These are phyloP conservation scores for Acidiella bohemica DNA, from an alignment of 495 filamentous ascomycete genomes.

Conservation along the genomic window DNA sequence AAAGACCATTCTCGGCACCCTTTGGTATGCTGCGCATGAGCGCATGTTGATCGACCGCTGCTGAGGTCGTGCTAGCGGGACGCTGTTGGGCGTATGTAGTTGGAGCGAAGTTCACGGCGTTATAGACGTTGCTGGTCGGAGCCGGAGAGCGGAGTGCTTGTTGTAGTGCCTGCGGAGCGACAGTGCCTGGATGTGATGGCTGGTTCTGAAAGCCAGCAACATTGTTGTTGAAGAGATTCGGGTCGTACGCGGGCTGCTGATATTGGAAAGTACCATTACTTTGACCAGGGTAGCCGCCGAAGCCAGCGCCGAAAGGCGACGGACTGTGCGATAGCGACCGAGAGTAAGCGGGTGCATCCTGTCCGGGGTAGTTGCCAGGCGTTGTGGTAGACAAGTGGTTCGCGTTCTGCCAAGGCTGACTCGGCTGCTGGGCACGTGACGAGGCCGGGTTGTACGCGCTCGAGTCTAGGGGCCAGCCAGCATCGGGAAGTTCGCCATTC, in stretches of 20 bases:
- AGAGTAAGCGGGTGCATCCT: too few species aligned
- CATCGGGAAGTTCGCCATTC: conserved; percentile 11
- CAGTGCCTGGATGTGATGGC: conserved; percentile 15
- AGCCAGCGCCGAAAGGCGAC: conserved; percentile 19
- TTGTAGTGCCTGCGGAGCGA: conserved; percentile 27
- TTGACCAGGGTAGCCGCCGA: conserved; percentile 1
- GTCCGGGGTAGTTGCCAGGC: neutral
- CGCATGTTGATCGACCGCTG: conserved; percentile 5
- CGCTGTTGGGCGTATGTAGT: conserved; percentile 2
- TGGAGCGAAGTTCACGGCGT: neutral
- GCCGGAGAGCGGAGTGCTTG: conserved; percentile 12
- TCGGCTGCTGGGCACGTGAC: conserved; percentile 7
- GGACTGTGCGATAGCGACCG: conserved; percentile 20
- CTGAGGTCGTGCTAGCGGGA: neutral
- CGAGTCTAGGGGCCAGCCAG: conserved; percentile 19
- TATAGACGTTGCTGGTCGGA: conserved; percentile 1
- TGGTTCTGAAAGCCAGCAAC: conserved; percentile 6
- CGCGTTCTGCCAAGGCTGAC: conserved; percentile 8
- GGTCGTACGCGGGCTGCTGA: conserved; percentile 13
- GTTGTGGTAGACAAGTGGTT: conserved; percentile 9
- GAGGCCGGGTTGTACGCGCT: conserved; percentile 2
- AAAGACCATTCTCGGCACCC: conserved; percentile 26
- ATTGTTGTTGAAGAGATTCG: conserved; percentile 10
- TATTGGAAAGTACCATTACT: conserved; percentile 10
- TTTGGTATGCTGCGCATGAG: conserved; percentile 22